Conservation (phyloP, 257 asterid genomes). For the Solanum paucissectum region DNA sequence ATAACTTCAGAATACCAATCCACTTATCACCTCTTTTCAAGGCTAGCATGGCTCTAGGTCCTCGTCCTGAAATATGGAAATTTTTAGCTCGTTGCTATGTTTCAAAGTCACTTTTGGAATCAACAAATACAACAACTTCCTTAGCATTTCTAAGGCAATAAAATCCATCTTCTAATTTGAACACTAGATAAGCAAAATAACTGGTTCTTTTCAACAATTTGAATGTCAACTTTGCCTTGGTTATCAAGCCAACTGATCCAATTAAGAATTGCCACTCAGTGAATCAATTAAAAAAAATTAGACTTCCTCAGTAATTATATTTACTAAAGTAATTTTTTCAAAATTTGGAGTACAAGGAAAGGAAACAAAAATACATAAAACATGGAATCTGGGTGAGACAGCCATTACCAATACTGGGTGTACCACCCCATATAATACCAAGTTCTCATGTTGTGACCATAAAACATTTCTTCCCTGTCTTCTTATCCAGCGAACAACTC, state of each 20-base stretch:
- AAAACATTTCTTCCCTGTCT: slow-evolving; percentile 26
- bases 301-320: neutral
- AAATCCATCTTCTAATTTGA: neutral
- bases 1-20: neutral
- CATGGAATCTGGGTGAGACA: slow-evolving; percentile 28
- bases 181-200: slow-evolving; percentile 48
- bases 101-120: neutral
- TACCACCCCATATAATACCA: slow-evolving; percentile 2
- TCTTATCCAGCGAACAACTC: slow-evolving; percentile 14
- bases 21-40: neutral
- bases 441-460: slow-evolving; percentile 27
- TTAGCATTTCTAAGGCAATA: slow-evolving; percentile 6
- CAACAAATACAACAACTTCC: slow-evolving; percentile 1
- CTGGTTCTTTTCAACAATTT: neutral
- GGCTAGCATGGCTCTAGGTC: neutral
- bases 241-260: slow-evolving; percentile 52
- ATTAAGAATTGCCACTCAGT: slow-evolving; percentile 46
- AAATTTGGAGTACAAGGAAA: neutral
- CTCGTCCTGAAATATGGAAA: neutral
- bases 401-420: slow-evolving; percentile 21
- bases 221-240: slow-evolving; percentile 28
- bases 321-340: neutral
- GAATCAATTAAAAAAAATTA: slow-evolving; percentile 25
- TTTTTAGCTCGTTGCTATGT: neutral
- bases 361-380: neutral